Evolutionary conservation across 306 rosid genomes (phyloP).

Genomic region (Crotalaria pallida): DNA sequence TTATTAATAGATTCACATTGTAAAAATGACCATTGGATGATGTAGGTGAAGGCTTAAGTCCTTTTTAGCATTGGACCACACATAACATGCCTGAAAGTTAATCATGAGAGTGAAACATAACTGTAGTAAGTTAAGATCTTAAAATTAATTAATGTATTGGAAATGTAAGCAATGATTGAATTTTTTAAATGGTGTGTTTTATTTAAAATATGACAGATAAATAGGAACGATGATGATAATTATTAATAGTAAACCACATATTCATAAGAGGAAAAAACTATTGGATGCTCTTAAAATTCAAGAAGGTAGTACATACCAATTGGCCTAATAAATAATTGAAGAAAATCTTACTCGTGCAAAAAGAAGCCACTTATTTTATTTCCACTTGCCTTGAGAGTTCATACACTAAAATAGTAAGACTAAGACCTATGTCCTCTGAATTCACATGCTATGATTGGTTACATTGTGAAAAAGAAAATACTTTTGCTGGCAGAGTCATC

Average conservation of each 20-base stretch:
- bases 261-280: too few species aligned
- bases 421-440: slow-evolving; percentile 7
- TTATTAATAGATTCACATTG: background rate
- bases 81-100: slow-evolving; percentile 23
- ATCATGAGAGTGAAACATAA: too few species aligned
- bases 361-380: slow-evolving; percentile 21
- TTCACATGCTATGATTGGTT: slow-evolving; percentile 20
- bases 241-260: too few species aligned
- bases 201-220: too few species aligned
- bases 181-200: too few species aligned
- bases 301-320: background rate
- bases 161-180: too few species aligned
- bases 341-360: slow-evolving; percentile 14
- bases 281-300: slow-evolving; percentile 17
- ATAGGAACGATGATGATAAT: too few species aligned
- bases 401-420: slow-evolving; percentile 10
- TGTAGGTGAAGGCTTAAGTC: slow-evolving; percentile 6
- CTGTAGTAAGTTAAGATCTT: background rate
- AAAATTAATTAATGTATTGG: too few species aligned
- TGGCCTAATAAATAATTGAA: too few species aligned
- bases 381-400: background rate
- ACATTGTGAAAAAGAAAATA: slow-evolving; percentile 1
- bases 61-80: slow-evolving; percentile 36
- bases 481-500: background rate
- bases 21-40: background rate